Evolutionary conservation across 257 asterid species (phyloP).

Genomic region (Buddleja alternifolia): DNA sequence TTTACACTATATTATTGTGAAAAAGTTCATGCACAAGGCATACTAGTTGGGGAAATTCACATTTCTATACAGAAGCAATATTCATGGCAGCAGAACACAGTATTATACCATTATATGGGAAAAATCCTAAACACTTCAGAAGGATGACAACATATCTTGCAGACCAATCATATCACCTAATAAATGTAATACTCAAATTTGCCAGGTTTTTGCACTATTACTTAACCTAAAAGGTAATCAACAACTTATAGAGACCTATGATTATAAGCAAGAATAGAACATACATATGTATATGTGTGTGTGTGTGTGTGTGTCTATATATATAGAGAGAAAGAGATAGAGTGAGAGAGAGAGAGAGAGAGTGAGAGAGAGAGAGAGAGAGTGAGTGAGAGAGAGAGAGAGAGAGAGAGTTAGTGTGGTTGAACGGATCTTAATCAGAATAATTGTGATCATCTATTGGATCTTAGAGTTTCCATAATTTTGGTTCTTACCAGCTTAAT

Average conservation of each 20-base stretch:
- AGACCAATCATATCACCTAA: too few relatives aligned
- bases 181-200: neutral
- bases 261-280: neutral
- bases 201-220: neutral
- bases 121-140: too few relatives aligned
- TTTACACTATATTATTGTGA: neutral
- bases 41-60: neutral
- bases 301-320: too few relatives aligned
- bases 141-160: too few relatives aligned
- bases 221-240: neutral
- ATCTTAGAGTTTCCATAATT: neutral
- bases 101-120: too few relatives aligned
- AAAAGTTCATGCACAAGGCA: slow-evolving; percentile 3
- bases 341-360: too few relatives aligned
- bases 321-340: too few relatives aligned
- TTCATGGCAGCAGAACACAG: neutral
- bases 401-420: neutral
- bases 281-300: too few relatives aligned
- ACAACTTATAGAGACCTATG: neutral
- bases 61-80: neutral
- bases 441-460: neutral
- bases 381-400: too few relatives aligned
- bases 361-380: too few relatives aligned
- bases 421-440: neutral
- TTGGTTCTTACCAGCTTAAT: slow-evolving; percentile 14